A percentile compares a stretch with the other conserved stretches of the same genome.
Evolutionary conservation across 139 green algal genomes (phyloP).

Genomic region (Chlorella sp.): DNA sequence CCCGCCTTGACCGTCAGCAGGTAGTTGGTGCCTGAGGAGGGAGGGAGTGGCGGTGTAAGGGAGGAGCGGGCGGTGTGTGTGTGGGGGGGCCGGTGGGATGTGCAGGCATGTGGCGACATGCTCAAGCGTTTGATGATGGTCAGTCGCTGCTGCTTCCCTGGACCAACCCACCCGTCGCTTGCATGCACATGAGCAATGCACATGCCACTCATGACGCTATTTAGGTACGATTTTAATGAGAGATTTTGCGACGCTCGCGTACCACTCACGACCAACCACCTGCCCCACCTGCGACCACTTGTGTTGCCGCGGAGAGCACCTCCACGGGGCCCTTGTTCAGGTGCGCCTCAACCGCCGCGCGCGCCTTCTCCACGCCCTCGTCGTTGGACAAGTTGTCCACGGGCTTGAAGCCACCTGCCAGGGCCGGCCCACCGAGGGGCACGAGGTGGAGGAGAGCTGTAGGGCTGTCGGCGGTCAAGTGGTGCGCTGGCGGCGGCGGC

Average conservation of each 20-base stretch:
- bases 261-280: neutral
- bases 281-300: conserved; percentile 36
- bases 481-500: too few relatives aligned
- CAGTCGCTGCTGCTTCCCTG: too few relatives aligned
- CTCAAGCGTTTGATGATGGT: too few relatives aligned
- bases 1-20: conserved; percentile 44
- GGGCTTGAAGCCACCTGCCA: conserved; percentile 32
- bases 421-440: neutral
- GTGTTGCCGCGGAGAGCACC: conserved; percentile 12
- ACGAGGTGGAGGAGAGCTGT: too few relatives aligned
- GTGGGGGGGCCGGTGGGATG: neutral
- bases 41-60: neutral
- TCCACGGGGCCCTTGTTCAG: neutral
- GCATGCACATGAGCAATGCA: too few relatives aligned
- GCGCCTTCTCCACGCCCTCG: conserved; percentile 6
- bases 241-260: too few relatives aligned
- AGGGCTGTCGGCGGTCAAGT: too few relatives aligned
- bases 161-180: too few relatives aligned
- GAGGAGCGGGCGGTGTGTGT: neutral
- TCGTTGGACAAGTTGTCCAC: conserved; percentile 18
- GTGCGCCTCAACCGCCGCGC: neutral
- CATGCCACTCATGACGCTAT: too few relatives aligned
- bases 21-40: conserved; percentile 54
- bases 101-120: neutral
- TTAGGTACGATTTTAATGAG: too few relatives aligned